Conservation (phyloP, 768 basidiomycete species). For the Pleurotus pulmonarius region DNA sequence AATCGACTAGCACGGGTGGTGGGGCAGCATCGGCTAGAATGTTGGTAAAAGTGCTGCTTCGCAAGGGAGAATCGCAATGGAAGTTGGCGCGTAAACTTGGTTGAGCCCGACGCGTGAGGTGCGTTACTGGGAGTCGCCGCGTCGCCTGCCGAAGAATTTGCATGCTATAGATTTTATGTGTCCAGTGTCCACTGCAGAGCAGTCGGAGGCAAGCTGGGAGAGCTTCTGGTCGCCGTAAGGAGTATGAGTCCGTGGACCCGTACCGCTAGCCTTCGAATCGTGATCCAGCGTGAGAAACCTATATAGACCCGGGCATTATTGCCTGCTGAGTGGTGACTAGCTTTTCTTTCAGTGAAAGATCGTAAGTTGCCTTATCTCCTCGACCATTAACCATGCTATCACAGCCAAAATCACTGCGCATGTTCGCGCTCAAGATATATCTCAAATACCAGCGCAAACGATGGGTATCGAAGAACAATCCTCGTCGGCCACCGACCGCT, state of each 20-base stretch:
- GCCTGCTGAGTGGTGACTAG: background rate
- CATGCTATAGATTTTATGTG: too few species aligned
- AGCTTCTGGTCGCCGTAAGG: too few species aligned
- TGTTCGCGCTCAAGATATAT: background rate
- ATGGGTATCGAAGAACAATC: slow-evolving; percentile 3
- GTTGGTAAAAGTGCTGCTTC: slow-evolving; percentile 53
- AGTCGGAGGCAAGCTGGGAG: too few species aligned
- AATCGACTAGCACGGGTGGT: slow-evolving; percentile 69
- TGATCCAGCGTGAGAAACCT: background rate
- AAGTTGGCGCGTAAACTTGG: slow-evolving; percentile 3
- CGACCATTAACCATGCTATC: background rate
- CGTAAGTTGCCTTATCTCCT: background rate
- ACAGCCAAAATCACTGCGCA: background rate
- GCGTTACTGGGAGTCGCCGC: too few species aligned
- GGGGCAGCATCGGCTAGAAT: slow-evolving; percentile 68
- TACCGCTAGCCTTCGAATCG: background rate
- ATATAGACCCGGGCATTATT: background rate
- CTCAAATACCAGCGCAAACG: slow-evolving; percentile 1
- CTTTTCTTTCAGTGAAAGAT: background rate
- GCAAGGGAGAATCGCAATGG: slow-evolving; percentile 13
- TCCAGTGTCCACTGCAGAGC: too few species aligned
- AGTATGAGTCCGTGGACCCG: too few species aligned
- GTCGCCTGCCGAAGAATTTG: too few species aligned
- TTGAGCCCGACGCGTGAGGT: background rate
- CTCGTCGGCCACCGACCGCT: slow-evolving; percentile 13